Percentiles rank a stretch among this genome's conserved stretches.
Conservation (phyloP, 768 basidiomycete species). For the Lactarius trivialis region DNA sequence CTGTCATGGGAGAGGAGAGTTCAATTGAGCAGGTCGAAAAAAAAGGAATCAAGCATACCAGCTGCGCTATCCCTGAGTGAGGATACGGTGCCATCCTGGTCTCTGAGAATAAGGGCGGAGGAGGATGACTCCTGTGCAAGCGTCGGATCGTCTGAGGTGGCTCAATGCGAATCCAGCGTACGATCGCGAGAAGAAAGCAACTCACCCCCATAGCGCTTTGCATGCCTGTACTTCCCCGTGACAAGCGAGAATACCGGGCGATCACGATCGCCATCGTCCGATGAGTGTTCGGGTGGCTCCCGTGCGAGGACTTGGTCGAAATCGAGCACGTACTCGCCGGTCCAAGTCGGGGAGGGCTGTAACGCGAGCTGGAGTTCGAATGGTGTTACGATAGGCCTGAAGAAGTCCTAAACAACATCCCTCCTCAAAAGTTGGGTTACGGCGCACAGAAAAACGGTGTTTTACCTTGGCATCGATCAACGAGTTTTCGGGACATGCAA, state of each 20-base stretch:
- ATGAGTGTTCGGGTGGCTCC: constrained; percentile 9
- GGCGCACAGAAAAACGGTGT: background rate
- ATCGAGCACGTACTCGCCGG: constrained; percentile 71
- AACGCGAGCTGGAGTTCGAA: constrained; percentile 85
- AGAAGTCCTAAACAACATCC: constrained; percentile 61
- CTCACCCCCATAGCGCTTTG: constrained; percentile 55
- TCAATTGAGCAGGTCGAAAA: constrained; percentile 6
- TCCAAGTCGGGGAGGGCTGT: constrained; percentile 63
- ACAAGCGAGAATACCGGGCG: constrained; percentile 78
- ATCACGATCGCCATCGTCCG: constrained; percentile 48
- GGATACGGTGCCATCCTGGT: constrained; percentile 53
- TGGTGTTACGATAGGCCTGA: constrained; percentile 87
- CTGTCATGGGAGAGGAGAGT: constrained; percentile 31
- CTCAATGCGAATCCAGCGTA: background rate
- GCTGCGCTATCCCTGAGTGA: constrained; percentile 61
- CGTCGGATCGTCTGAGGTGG: constrained; percentile 8
- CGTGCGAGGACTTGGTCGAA: constrained; percentile 54
- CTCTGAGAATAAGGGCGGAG: constrained; percentile 51
- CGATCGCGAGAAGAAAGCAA: background rate
- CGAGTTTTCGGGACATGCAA: constrained; percentile 92
- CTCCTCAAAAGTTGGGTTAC: background rate
- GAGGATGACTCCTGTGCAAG: constrained; percentile 25
- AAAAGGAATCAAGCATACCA: constrained; percentile 39
- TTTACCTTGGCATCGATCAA: constrained; percentile 64
- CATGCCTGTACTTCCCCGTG: constrained; percentile 79